Evolutionary conservation across 257 asterid genomes (phyloP), one percentile per base, ranked within the genome.

Genomic region (Nyctanthes arbortristis): DNA sequence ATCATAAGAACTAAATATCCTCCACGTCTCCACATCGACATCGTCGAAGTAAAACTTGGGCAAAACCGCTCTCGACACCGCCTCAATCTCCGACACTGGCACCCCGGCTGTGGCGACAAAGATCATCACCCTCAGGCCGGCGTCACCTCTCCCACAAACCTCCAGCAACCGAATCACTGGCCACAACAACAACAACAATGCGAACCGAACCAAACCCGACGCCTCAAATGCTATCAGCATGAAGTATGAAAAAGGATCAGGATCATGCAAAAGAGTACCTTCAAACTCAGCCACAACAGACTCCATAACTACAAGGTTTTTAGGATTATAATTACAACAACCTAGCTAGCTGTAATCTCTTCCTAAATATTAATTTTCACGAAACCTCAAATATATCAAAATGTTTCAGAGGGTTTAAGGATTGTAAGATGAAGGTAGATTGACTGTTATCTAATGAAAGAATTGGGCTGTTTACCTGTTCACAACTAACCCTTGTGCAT

Each of bases 221-320:
- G 96, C 97, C 65, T 93, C 98, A 58, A 93, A 93, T 5, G 98
- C 97, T 1, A 93, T 78, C 35, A 93, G 24, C 97, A 93, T 91
- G 79, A 91, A 93, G 65, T 91, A 93, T 24, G 93, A 85, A 69
- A 93, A 93, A 0, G 85, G 79, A 66, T 89, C 76, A 12, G 76
- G 82, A 69, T 87, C 76, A 56, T 82, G 89, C 64, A 93, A 54
- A 25, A 93, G 94, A 40, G 85, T 77, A 13, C 99, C 96, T 83
- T 91, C 96, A 1, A 93, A 72, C 68, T 87, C 96, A 0, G 87
- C 80, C 52, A 88, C 83, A 49, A 85, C 78, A 20, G 89, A 80
- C 47, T 79, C 84, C 94, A 85, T 52, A 20, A 22, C 14, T 20
- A n/a, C n/a, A n/a, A n/a, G n/a, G n/a, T n/a, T n/a, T n/a, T n/a